phyloP scores from a whole-genome alignment of 2,329 filamentous ascomycete genomes.

The Fusarium nanum region DNA sequence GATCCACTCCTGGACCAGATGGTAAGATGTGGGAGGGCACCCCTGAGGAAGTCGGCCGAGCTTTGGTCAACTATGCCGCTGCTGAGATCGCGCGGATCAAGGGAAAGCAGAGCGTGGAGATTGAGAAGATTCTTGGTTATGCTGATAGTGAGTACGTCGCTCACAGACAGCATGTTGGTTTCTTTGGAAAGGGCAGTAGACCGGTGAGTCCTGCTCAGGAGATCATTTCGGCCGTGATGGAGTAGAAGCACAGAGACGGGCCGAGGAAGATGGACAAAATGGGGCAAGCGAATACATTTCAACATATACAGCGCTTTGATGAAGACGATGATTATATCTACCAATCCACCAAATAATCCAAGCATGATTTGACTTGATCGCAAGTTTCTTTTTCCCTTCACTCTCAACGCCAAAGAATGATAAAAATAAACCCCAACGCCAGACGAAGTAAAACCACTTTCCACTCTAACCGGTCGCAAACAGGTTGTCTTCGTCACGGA shows the following conservation, averaged over 20 bases:
- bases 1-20: slow-evolving; percentile 53
- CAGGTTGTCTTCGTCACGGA: slow-evolving; percentile 81
- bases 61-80: slow-evolving; percentile 92
- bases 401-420: slow-evolving; percentile 41
- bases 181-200: slow-evolving; percentile 69
- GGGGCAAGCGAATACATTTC: slow-evolving; percentile 38
- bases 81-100: slow-evolving; percentile 86
- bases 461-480: slow-evolving; percentile 63
- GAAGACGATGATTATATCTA: slow-evolving; percentile 36
- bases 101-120: slow-evolving; percentile 85
- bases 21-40: slow-evolving; percentile 62
- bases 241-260: slow-evolving; percentile 18
- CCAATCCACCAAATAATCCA: slow-evolving; percentile 41
- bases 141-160: slow-evolving; percentile 96
- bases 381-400: slow-evolving; percentile 32
- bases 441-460: slow-evolving; percentile 19
- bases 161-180: slow-evolving; percentile 85
- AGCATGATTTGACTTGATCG: slow-evolving; percentile 30
- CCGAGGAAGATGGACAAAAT: slow-evolving; percentile 19
- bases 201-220: slow-evolving; percentile 61
- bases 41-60: slow-evolving; percentile 82
- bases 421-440: slow-evolving; percentile 45
- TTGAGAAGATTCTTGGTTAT: slow-evolving; percentile 84
- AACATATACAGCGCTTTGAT: slow-evolving; percentile 40
- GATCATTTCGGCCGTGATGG: slow-evolving; percentile 37